These are phyloP conservation scores for Ustilago shanxiensis DNA, from an alignment of 1,284 basidiomycete genomes.

Conservation along the genomic window DNA sequence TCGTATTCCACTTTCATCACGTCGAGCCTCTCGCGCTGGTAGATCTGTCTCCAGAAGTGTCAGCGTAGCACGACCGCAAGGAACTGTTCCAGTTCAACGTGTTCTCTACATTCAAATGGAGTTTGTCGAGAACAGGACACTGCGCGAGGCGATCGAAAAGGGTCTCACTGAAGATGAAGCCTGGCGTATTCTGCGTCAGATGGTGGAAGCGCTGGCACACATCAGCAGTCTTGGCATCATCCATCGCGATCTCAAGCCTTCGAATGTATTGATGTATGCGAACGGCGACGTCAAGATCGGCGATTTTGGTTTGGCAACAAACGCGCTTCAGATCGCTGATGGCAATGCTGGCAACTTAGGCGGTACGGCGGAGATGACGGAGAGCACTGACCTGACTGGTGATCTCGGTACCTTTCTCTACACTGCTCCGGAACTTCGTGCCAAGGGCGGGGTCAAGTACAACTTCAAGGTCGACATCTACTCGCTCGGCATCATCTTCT, in stretches of 20 bases:
- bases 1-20: conserved; percentile 42
- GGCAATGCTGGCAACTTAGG: conserved; percentile 71
- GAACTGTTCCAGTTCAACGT: conserved; percentile 72
- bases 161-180: conserved; percentile 75
- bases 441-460: conserved; percentile 74
- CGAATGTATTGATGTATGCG: conserved; percentile 66
- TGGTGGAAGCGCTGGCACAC: conserved; percentile 87
- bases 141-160: conserved; percentile 67
- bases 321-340: conserved; percentile 62
- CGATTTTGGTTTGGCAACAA: conserved; percentile 84
- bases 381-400: conserved; percentile 74
- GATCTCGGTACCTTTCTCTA: conserved; percentile 91
- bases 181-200: conserved; percentile 90
- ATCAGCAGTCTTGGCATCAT: conserved; percentile 89
- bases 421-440: conserved; percentile 80
- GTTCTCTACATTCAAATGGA: conserved; percentile 91
- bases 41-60: conserved; percentile 36
- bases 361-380: conserved; percentile 75
- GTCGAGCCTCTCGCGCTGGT: conserved; percentile 37
- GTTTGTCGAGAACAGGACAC: conserved; percentile 67
- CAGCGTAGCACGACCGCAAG: conserved; percentile 17
- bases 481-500: conserved; percentile 92
- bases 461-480: conserved; percentile 93
- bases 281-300: conserved; percentile 92
- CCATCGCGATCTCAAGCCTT: conserved; percentile 78